Evolutionary conservation across 1,284 basidiomycete species (phyloP), one percentile per base, ranked within the genome.

Genomic region (Phylloboletellus chloephorus): DNA sequence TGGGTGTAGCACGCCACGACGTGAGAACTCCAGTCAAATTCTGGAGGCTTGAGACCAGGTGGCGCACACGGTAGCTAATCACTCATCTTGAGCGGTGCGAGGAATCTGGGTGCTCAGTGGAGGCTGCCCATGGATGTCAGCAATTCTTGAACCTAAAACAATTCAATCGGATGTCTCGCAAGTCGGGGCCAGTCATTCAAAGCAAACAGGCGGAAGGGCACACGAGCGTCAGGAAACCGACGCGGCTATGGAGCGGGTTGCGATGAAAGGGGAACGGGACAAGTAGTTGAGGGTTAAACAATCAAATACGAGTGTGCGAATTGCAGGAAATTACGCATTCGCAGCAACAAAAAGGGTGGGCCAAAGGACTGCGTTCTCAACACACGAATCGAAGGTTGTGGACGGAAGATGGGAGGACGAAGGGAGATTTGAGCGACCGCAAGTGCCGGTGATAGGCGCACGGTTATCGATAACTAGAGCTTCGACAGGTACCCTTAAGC

Each of bases 401-500:
- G 24, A 36, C 23, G 29, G 24, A 39, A 36, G 41, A 31, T 24
- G 16, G 13, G 28, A 34, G 13, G 33, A 33, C 20, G 26, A 21
- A 28, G 28, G 15, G 24, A 21, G 34, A 29, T 42, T 30, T 25
- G 31, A 36, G 32, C 24, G 28, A 43, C 31, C 8, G n/a, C 38
- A 31, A 31, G 41, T 31, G 16, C 37, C 24, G n/a, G 31, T 43
- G 57, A 56, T 60, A 56, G 44, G 52, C 44, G 43, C 42, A 12
- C 32, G 41, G 55, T 53, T 46, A 58, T 64, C 53, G 44, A 57
- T 57, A 37, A 37, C 45, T 45, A 49, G 31, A 37, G 28, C 51
- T 49, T 56, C 57, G 28, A 44, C 31, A 35, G 33, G 32, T 19
- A 37, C 46, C 47, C 47, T 56, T 41, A 45, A 45, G 55, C 53